Base-by-base conservation (phyloP, 129 eudicot species). In the Flaveria bidentis region DNA sequence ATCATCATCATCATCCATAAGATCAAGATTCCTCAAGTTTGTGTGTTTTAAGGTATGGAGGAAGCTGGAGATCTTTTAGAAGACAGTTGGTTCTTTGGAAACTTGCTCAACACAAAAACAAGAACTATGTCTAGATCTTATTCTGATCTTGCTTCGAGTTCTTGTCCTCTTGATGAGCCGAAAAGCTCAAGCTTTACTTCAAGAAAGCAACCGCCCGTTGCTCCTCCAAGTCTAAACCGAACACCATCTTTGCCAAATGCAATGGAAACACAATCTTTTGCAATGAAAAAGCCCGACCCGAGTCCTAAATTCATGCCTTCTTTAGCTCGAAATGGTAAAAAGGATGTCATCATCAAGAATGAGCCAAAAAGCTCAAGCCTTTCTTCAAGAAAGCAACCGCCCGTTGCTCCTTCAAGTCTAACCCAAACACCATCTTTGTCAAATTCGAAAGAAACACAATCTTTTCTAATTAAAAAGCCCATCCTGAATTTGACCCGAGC, bases 61-160 rank as follows among this genome's bases (percentile, higher is more conserved):
- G 95, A 90, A 76, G 80, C 96, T 69, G 70, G 80, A 76, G 68
- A 78, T 52, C 93, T 93, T 49, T 71, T 90, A 44, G 98, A 93
- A 57, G 91, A 91, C 49, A 63, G 80, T 68, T 93, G 98, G 97
- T 93, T 93, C 75, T 93, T 80, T 28, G 76, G 79, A 17, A 80
- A 80, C 69, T 80, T 74, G 75, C 84, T 80, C 46, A 23, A 85
- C 22, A 62, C 88, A 41, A 86, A 84, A 67, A 5, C 89, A 61
- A 85, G 66, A 63, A 66, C 72, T 26, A 87, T 93, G 78, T 74
- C 84, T 2, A 82, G 93, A 78, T 91, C 90, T 42, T 75, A 66
- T 80, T 91, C 96, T 69, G 93, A 94, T 86, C 80, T 74, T 69
- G 49, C 80, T 67, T 80, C 75, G 30, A 53, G 42, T 45, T 74